phyloP scores from a whole-genome alignment of 2,329 filamentous ascomycete genomes.

The Talaromyces sp. region DNA sequence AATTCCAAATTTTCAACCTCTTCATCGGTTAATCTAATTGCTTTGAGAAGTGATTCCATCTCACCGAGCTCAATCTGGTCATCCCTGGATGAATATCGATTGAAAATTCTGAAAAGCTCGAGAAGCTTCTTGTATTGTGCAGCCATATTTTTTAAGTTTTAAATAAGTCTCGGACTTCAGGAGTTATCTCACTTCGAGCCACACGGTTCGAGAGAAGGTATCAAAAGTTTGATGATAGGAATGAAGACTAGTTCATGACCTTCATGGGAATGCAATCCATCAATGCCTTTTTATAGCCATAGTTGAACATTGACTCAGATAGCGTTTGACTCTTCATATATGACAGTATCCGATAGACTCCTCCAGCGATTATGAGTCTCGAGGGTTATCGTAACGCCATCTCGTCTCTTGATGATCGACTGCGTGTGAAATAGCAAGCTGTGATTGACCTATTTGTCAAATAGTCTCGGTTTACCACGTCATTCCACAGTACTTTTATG shows the following conservation, averaged over 20 bases:
- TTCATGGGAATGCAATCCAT: neutral
- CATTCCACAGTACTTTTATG: neutral
- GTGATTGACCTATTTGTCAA: neutral
- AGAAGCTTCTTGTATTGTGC: too few species aligned
- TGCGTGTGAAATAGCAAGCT: neutral
- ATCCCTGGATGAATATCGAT: neutral
- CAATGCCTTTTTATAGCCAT: neutral
- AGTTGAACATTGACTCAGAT: neutral
- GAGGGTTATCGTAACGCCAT: neutral
- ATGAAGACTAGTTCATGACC: neutral
- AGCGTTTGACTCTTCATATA: neutral
- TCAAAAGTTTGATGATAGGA: neutral
- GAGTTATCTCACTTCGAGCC: neutral
- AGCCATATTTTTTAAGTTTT: too few species aligned
- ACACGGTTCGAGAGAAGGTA: neutral
- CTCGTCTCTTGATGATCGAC: neutral
- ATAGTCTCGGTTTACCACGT: neutral
- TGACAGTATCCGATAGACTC: neutral
- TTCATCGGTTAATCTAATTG: neutral
- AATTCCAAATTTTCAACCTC: neutral
- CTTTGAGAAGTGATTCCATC: neutral
- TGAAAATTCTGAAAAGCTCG: neutral
- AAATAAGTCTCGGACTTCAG: neutral
- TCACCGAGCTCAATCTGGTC: neutral
- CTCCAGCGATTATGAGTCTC: neutral